phyloP scores from a whole-genome alignment of 2,329 filamentous ascomycete species.

The Fusarium sp. region DNA sequence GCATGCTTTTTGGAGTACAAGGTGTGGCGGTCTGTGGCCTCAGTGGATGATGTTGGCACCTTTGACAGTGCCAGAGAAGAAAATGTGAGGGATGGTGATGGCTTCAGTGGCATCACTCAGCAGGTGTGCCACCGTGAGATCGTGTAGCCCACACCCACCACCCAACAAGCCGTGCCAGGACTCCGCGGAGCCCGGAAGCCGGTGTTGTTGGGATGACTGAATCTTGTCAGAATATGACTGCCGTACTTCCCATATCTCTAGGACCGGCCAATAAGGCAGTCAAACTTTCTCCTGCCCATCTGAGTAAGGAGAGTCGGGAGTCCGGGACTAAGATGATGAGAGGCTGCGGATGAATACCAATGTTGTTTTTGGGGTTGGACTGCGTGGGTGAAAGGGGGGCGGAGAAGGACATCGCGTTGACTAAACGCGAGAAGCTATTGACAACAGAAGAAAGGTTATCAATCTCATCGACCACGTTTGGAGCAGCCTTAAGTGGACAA shows the following conservation, averaged over 20 bases:
- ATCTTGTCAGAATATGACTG: slow-evolving; percentile 14
- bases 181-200: slow-evolving; percentile 38
- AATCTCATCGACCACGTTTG: neutral
- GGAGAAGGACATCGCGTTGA: neutral
- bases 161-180: neutral
- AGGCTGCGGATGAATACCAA: neutral
- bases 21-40: slow-evolving; percentile 15
- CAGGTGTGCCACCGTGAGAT: slow-evolving; percentile 20
- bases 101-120: slow-evolving; percentile 23
- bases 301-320: neutral
- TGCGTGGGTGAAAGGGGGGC: too few species aligned
- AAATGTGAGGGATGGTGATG: slow-evolving; percentile 11
- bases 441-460: neutral
- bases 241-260: slow-evolving; percentile 6
- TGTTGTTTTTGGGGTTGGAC: neutral
- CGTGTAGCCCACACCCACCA: slow-evolving; percentile 20
- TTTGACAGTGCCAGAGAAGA: neutral
- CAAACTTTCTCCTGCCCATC: neutral
- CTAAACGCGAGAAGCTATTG: neutral
- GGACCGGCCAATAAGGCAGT: neutral
- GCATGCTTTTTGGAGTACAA: slow-evolving; percentile 14
- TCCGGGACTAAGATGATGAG: neutral
- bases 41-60: neutral
- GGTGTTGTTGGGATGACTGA: slow-evolving; percentile 19
- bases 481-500: neutral